A percentile compares a stretch with the other conserved stretches of the same genome.
Evolutionary conservation across 768 basidiomycete genomes (phyloP).

Genomic region (Clavulina sp.): DNA sequence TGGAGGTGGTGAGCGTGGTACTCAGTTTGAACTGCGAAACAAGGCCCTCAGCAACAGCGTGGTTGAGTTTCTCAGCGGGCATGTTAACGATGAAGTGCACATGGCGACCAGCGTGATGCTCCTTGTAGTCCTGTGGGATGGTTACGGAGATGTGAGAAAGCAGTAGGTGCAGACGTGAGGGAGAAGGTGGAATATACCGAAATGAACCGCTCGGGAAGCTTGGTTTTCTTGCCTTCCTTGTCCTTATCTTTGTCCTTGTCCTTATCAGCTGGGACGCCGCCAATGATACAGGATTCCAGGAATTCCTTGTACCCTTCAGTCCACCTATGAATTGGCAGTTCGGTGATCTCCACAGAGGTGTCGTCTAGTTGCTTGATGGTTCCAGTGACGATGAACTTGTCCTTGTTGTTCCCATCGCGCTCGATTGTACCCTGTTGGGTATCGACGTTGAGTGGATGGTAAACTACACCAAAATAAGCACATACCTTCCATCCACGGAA

Average conservation of each 20-base stretch:
- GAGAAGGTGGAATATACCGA: not conserved
- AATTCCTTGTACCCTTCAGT: slow-evolving; percentile 85
- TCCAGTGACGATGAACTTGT: slow-evolving; percentile 70
- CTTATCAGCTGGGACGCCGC: slow-evolving; percentile 56
- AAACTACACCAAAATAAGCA: not conserved
- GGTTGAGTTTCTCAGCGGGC: slow-evolving; percentile 60
- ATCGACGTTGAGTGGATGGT: not conserved
- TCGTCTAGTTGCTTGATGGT: slow-evolving; percentile 58
- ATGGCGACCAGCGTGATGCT: slow-evolving; percentile 84
- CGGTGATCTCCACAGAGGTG: slow-evolving; percentile 86
- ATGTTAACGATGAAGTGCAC: slow-evolving; percentile 80
- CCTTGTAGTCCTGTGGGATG: slow-evolving; percentile 79
- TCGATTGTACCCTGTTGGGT: slow-evolving; percentile 62
- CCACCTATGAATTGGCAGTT: slow-evolving; percentile 91
- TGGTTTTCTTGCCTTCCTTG: not conserved
- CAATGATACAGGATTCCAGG: slow-evolving; percentile 66
- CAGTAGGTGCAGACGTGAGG: not conserved
- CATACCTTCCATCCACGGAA: slow-evolving; percentile 68
- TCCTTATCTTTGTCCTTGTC: slow-evolving; percentile 14
- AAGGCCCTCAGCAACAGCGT: slow-evolving; percentile 79
- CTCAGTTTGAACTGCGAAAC: slow-evolving; percentile 83
- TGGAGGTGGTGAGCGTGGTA: slow-evolving; percentile 68
- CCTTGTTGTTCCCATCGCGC: slow-evolving; percentile 47
- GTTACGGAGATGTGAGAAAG: not conserved
- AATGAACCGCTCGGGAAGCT: not conserved